Evolutionary conservation across 73 alveolate species (phyloP).

Genomic region (Effrenium voratum): DNA sequence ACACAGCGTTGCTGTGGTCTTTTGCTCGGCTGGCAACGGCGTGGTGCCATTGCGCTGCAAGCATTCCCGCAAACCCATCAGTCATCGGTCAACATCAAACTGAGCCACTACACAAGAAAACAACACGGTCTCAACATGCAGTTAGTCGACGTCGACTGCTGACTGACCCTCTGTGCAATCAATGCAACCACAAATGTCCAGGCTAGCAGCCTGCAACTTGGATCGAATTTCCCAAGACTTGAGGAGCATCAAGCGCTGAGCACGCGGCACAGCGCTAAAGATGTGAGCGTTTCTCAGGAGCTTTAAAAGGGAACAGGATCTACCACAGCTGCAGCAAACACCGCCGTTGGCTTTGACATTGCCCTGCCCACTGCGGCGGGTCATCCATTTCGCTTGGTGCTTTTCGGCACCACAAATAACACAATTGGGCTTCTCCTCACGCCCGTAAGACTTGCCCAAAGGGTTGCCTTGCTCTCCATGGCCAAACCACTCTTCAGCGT

Average conservation of each 20-base stretch:
- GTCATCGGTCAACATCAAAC: no score
- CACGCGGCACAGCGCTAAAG: background rate
- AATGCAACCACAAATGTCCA: background rate
- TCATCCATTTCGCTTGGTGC: background rate
- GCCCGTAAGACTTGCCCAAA: background rate
- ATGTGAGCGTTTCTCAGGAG: background rate
- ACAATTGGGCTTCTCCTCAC: background rate
- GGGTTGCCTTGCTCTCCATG: conserved; percentile 3
- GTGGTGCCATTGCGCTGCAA: background rate
- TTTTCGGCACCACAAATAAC: background rate
- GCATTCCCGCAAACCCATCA: background rate
- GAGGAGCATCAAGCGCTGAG: background rate
- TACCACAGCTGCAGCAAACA: background rate
- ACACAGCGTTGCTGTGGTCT: no score
- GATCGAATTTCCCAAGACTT: background rate
- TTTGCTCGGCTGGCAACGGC: background rate
- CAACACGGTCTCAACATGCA: background rate
- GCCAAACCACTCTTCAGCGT: background rate
- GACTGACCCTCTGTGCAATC: background rate
- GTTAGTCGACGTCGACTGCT: background rate
- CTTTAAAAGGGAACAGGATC: background rate
- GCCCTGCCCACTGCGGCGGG: background rate
- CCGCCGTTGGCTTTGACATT: background rate
- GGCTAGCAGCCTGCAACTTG: background rate
- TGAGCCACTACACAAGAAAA: no score